Evolutionary conservation across 2,329 filamentous ascomycete genomes (phyloP).

Genomic region (Pestalotiopsis sp.): DNA sequence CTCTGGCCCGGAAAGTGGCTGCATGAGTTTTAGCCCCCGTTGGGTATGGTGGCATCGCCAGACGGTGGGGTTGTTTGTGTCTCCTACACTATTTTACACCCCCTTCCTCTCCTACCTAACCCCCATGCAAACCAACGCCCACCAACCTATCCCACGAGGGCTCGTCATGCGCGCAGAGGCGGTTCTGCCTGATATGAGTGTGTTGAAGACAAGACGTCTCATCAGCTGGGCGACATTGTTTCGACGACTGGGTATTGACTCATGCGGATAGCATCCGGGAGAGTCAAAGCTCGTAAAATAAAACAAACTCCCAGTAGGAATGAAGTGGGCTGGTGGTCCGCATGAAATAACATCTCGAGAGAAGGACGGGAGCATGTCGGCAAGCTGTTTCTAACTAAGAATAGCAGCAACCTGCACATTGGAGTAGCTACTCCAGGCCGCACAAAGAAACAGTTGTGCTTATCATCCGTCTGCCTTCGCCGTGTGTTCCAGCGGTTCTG

Average conservation of each 20-base stretch:
- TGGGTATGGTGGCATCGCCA: constrained; percentile 11
- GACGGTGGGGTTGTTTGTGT: constrained; percentile 13
- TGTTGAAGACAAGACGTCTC: not conserved
- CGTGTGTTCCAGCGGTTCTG: not conserved
- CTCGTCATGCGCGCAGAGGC: constrained; percentile 26
- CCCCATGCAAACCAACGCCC: constrained; percentile 13
- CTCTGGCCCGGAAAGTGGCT: constrained; percentile 12
- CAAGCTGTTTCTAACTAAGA: not conserved
- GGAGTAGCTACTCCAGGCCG: not conserved
- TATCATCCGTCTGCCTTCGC: not conserved
- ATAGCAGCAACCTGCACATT: not conserved
- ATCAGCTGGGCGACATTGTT: not conserved
- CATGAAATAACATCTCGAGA: not conserved
- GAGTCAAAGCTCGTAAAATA: constrained; percentile 8
- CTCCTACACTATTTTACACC: not conserved
- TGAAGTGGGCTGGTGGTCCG: not conserved
- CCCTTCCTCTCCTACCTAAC: constrained; percentile 8
- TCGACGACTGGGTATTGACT: not conserved
- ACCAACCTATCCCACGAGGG: constrained; percentile 22
- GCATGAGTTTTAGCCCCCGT: constrained; percentile 13
- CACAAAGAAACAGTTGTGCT: not conserved
- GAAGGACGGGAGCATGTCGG: not conserved
- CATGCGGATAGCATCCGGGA: constrained; percentile 1
- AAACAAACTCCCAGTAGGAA: not conserved
- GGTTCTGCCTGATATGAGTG: constrained; percentile 11